These are phyloP conservation scores for Boletellus deceptivus DNA, from an alignment of 1,284 basidiomycete species.

Conservation along the genomic window DNA sequence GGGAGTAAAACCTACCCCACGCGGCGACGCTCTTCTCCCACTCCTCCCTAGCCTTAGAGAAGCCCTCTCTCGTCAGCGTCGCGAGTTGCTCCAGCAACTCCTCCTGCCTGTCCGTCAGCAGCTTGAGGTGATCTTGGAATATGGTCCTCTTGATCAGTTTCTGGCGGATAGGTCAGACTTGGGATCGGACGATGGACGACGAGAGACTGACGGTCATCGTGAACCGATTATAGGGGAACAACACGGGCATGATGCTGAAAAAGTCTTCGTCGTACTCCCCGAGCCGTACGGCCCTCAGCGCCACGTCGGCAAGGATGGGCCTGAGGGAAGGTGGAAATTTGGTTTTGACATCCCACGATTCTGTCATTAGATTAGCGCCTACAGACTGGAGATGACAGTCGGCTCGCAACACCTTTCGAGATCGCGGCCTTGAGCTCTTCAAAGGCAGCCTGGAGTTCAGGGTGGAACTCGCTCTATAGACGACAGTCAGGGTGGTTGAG, in stretches of 20 bases:
- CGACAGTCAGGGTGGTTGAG: not conserved
- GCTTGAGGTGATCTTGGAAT: conserved; percentile 62
- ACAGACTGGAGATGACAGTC: not conserved
- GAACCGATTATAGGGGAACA: conserved; percentile 93
- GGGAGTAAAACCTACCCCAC: conserved; percentile 52
- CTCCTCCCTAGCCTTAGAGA: conserved; percentile 67
- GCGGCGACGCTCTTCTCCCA: conserved; percentile 62
- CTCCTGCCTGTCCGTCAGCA: conserved; percentile 64
- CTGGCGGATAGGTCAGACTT: conserved; percentile 37
- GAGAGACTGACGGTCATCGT: conserved; percentile 67
- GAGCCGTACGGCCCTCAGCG: conserved; percentile 75
- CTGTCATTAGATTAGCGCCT: conserved; percentile 29
- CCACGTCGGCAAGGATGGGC: conserved; percentile 67
- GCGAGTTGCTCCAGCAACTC: conserved; percentile 59
- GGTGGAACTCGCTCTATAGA: conserved; percentile 57
- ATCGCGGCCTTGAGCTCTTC: conserved; percentile 63
- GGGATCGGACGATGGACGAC: not conserved
- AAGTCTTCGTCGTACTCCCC: conserved; percentile 92
- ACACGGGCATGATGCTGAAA: conserved; percentile 81
- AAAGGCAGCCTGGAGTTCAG: conserved; percentile 63
- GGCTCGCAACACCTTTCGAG: conserved; percentile 44
- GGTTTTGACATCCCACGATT: conserved; percentile 73
- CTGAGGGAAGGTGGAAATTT: conserved; percentile 88
- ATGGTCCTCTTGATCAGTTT: conserved; percentile 83
- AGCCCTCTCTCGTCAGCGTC: conserved; percentile 58